Evolutionary conservation across 2,329 filamentous ascomycete species (phyloP), one percentile per base, ranked within the genome.

Genomic region (Cytospora piceicola): DNA sequence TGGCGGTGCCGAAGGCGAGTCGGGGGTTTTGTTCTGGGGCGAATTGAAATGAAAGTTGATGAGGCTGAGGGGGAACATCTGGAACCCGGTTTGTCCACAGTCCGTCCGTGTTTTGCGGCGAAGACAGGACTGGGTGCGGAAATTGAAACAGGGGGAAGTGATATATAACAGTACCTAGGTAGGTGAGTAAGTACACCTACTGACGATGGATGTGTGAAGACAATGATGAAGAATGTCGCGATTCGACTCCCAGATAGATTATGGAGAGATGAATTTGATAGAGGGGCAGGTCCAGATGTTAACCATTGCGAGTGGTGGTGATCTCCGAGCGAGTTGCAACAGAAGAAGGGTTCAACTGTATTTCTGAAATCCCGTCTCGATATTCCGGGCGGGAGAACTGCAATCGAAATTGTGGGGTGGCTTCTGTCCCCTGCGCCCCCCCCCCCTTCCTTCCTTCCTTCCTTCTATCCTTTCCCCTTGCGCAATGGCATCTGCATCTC

Each of bases 11-110:
- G 52, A 30, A 56, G 53, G 32, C 60, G 60, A 62, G 60, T 62
- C 60, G 60, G 49, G 49, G 53, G 24, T 11, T 34, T 34, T 46
- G 59, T 62, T 55, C 60, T 62, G 60, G 60, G 60, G 60, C 52
- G 27, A 20, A 32, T 30, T 30, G 52, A 62, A 56, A 62, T 62
- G 60, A 46, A 46, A 22, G 42, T 46, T 49, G 24, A 49, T 49
- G 46, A 49, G 20, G 46, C 9, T 49, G 46, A 12, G 42, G n/a
- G n/a, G 42, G 42, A 9, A 20, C 14, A 20, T 42, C 17, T 42
- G 39, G 39, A 34, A 42, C 15, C 15, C 39, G 39, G 20, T 14
- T 20, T 17, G 15, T 20, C 39, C 15, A 42, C 15, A 42, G 17
- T 46, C 42, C n/a, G 42, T 46, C 20, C 20, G n/a, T 20, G 42